Percentiles rank a stretch among this genome's conserved stretches.
These are phyloP conservation scores for Chlorella vulgaris DNA, from an alignment of 139 green algal genomes.

Conservation along the genomic window DNA sequence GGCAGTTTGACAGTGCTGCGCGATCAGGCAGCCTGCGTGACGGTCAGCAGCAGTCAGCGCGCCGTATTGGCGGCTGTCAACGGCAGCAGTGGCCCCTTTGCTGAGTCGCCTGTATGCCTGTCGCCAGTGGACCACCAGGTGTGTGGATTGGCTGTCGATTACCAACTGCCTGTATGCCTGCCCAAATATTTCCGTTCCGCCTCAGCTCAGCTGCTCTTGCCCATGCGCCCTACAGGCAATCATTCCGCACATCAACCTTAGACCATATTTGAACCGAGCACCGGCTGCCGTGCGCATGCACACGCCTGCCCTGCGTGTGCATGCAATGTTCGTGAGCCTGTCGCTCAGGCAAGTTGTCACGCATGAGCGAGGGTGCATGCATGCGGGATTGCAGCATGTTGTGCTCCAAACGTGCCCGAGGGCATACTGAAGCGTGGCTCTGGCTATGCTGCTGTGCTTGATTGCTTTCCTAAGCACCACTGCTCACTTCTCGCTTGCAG, in stretches of 20 bases:
- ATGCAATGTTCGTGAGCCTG: conserved; percentile 17
- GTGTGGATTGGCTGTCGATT: background rate
- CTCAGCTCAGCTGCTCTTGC: background rate
- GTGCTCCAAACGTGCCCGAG: no score
- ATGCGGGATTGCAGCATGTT: no score
- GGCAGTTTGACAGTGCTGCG: background rate
- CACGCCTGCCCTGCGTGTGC: conserved; percentile 8
- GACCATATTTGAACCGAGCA: background rate
- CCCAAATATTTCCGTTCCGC: background rate
- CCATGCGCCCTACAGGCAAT: background rate
- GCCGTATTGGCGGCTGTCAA: no score
- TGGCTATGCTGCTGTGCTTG: background rate
- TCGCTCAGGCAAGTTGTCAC: conserved; percentile 18
- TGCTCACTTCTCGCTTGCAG: background rate
- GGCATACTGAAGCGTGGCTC: no score
- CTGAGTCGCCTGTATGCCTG: background rate
- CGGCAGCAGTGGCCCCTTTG: background rate
- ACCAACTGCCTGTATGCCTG: no score
- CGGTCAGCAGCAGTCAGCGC: no score
- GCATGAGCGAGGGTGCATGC: no score
- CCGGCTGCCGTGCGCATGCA: conserved; percentile 6
- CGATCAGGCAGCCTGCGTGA: background rate
- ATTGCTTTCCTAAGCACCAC: background rate
- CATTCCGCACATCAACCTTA: conserved; percentile 5
- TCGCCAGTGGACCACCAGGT: conserved; percentile 22